phyloP scores from a whole-genome alignment of 129 eudicot species.

The Flaveria sonorensis region DNA sequence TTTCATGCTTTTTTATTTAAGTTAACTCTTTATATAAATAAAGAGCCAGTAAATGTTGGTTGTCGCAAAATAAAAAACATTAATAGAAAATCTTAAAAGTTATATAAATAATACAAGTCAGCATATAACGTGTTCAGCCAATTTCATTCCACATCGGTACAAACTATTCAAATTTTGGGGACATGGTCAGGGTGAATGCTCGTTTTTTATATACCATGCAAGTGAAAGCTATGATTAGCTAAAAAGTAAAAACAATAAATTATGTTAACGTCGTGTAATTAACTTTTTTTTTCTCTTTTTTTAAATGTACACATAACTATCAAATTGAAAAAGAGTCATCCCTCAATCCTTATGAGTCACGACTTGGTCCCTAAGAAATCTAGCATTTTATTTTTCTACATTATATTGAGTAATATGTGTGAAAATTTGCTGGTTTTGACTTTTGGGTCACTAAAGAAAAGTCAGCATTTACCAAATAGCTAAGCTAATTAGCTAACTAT shows the following conservation, averaged over 20 bases:
- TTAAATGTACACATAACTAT: background rate
- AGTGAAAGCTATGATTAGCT: background rate
- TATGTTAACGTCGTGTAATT: background rate
- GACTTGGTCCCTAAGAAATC: background rate
- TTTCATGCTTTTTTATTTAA: no score
- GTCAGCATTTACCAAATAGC: constrained; percentile 12
- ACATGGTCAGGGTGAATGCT: background rate
- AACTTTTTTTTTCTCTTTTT: background rate
- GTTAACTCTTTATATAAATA: no score
- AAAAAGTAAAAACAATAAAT: background rate
- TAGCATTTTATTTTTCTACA: background rate
- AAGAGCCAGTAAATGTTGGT: no score
- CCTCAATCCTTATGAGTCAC: constrained; percentile 7
- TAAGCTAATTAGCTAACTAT: background rate
- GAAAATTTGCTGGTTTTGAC: background rate
- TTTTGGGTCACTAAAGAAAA: background rate
- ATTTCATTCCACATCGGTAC: background rate
- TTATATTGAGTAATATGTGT: background rate
- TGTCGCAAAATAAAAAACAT: no score
- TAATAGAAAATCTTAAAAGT: no score
- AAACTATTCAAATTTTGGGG: background rate
- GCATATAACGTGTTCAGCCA: background rate
- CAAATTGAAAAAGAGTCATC: background rate
- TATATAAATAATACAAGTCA: background rate
- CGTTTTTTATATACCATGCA: background rate